Evolutionary conservation across 345 rosid genomes (phyloP).

Genomic region (Cardamine occulta): DNA sequence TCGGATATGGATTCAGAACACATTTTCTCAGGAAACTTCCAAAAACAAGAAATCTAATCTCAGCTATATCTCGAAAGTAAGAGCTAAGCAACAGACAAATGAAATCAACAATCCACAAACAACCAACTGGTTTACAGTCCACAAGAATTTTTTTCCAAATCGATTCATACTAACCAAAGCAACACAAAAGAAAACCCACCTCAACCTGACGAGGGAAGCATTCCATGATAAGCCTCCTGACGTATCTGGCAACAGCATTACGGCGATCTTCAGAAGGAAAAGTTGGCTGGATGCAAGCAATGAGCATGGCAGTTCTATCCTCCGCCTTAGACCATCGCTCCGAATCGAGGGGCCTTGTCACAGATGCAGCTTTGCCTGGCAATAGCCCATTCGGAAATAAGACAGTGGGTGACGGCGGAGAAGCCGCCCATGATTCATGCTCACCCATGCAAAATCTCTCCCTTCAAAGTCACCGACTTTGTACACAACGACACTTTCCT

Average conservation of each 20-base stretch:
- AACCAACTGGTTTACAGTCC: neutral
- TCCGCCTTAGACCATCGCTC: constrained; percentile 90
- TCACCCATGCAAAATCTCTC: constrained; percentile 77
- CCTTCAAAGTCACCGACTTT: constrained; percentile 27
- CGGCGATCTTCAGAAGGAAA: constrained; percentile 78
- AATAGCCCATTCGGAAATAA: constrained; percentile 77
- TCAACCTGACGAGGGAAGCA: constrained; percentile 80
- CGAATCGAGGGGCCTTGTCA: constrained; percentile 55
- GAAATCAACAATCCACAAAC: neutral
- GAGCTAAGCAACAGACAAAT: neutral
- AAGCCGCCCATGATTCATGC: constrained; percentile 73
- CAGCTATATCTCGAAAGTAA: neutral
- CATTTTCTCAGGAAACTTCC: neutral
- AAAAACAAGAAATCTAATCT: neutral
- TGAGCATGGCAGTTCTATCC: constrained; percentile 80
- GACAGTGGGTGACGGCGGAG: constrained; percentile 67
- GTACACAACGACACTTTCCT: constrained; percentile 7
- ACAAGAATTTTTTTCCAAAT: neutral
- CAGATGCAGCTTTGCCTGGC: constrained; percentile 77
- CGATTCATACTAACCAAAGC: neutral
- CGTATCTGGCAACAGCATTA: constrained; percentile 84
- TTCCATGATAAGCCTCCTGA: constrained; percentile 68
- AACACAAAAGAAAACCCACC: constrained; percentile 15
- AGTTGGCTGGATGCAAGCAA: constrained; percentile 84
- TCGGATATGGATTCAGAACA: neutral